phyloP scores from a whole-genome alignment of 2,329 filamentous ascomycete species.

The Fusarium sterilihyphosum region DNA sequence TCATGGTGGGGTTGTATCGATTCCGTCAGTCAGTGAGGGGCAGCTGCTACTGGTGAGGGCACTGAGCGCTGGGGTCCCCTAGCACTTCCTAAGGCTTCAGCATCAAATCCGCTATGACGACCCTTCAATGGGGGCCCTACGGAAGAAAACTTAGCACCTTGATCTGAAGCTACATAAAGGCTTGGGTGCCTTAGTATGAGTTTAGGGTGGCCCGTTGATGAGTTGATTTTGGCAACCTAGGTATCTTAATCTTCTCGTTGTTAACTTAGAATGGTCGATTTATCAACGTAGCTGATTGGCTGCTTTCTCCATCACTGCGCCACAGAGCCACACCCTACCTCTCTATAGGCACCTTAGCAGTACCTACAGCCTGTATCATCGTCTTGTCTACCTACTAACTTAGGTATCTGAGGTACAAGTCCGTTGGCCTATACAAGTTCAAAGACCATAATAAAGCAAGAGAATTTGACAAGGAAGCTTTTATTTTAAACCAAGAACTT shows the following conservation, averaged over 20 bases:
- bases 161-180: neutral
- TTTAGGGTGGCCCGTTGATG: neutral
- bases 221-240: neutral
- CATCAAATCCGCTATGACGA: conserved; percentile 3
- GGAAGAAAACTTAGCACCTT: neutral
- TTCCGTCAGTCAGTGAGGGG: conserved; percentile 19
- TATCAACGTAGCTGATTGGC: neutral
- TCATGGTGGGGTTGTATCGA: conserved; percentile 30
- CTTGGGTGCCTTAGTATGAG: neutral
- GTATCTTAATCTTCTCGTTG: neutral
- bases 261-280: neutral
- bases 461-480: neutral
- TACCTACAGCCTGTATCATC: neutral
- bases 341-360: neutral
- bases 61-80: conserved; percentile 10
- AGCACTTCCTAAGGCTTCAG: neutral
- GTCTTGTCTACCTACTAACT: neutral
- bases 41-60: neutral
- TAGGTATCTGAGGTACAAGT: too few relatives aligned
- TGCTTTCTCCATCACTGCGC: neutral
- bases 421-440: neutral
- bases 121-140: conserved; percentile 2
- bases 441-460: neutral
- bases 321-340: conserved; percentile 8
- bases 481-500: neutral